Conservation (phyloP, 2,329 filamentous ascomycete genomes). For the Drechmeria coniospora region DNA sequence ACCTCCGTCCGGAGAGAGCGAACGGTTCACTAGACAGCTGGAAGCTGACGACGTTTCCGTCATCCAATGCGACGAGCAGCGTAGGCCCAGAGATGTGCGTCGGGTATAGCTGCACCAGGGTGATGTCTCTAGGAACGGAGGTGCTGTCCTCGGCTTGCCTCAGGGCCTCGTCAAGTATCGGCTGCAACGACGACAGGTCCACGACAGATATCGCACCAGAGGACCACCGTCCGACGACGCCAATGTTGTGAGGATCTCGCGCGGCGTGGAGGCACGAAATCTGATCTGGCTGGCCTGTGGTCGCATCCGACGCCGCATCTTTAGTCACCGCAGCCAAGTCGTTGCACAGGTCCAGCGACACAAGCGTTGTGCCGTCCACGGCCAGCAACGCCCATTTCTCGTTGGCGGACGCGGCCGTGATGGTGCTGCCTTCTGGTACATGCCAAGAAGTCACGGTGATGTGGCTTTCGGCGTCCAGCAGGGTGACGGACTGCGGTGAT, state of each 20-base stretch:
- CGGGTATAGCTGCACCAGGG: constrained; percentile 63
- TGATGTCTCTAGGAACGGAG: constrained; percentile 70
- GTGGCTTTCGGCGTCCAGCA: constrained; percentile 47
- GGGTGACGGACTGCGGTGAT: constrained; percentile 44
- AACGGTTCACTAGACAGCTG: constrained; percentile 47
- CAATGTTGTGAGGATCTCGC: constrained; percentile 44
- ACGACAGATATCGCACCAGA: constrained; percentile 67
- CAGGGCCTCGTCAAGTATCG: constrained; percentile 49
- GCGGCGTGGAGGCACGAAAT: constrained; percentile 75
- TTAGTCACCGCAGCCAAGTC: constrained; percentile 44
- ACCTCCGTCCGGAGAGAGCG: constrained; percentile 57
- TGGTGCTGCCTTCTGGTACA: constrained; percentile 32
- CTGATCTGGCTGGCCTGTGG: constrained; percentile 39
- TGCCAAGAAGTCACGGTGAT: constrained; percentile 43
- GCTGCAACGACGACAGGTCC: constrained; percentile 48
- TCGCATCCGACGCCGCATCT: constrained; percentile 36
- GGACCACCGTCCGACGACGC: constrained; percentile 77
- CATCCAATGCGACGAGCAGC: constrained; percentile 78
- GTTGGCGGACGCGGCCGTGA: constrained; percentile 69
- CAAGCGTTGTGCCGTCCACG: constrained; percentile 55
- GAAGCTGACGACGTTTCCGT: constrained; percentile 81
- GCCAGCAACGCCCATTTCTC: constrained; percentile 55
- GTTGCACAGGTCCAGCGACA: constrained; percentile 48
- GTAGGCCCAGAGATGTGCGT: constrained; percentile 44
- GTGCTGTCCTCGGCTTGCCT: constrained; percentile 46